Evolutionary conservation across 768 basidiomycete genomes (phyloP), one percentile per base, ranked within the genome.

Genomic region (Pleurotus sapidus): DNA sequence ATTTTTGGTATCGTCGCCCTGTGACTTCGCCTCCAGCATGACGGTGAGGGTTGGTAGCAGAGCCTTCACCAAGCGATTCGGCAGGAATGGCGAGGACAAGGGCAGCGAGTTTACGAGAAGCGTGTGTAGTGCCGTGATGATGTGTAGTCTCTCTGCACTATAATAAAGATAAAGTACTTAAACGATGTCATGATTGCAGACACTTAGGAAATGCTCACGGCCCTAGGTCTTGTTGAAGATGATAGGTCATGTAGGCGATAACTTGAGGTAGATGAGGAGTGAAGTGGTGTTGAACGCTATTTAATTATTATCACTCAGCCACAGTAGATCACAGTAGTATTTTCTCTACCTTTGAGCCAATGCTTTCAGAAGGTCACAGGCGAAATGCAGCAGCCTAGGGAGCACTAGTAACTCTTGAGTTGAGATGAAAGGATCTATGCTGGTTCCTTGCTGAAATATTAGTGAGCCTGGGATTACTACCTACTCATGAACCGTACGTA

Each of bases 191-290:
- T n/a, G 20, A 4, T 5, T 14, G 8, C 9, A 39, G 7, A 23
- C 11, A 40, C 5, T 39, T 7, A 6, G n/a, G 34, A 40, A 38
- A 43, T 23, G 67, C 83, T 63, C 67, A 88, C 88, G 74, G 42
- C 11, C 75, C 69, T 17, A 70, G 68, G 11, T 73, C 72, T 58
- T 80, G 82, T 66, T 93, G 91, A 0, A 93, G 72, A 57, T 86
- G 88, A 62, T 77, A 83, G 2, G 76, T 69, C 17, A 93, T 64
- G 43, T 76, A 71, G 18, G 76, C 74, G 14, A 82, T 63, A n/a
- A 93, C 55, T 48, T 75, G 80, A n/a, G 80, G 68, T 1, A 73
- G 53, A 63, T 88, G 75, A 0, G 90, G 80, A 20, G 80, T 77
- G 23, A 93, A 64, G 58, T 83, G 78, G 46, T 76, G 75, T 14